These are phyloP conservation scores for Boletus insuetus DNA, from an alignment of 768 basidiomycete species.

Conservation along the genomic window DNA sequence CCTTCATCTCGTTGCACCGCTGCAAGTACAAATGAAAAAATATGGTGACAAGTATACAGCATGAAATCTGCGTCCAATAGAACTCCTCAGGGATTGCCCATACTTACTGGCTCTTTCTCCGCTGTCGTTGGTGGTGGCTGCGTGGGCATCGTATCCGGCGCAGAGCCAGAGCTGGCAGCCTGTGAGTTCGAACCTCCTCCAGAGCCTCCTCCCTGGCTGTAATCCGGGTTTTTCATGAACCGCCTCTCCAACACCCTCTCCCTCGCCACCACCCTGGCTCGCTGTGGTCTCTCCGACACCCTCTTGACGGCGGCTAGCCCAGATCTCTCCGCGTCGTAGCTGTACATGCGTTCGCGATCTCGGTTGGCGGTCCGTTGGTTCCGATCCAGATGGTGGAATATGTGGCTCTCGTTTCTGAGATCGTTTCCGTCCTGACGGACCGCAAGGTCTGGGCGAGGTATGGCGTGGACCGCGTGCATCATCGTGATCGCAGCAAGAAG, in stretches of 20 bases:
- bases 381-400: conserved; percentile 31
- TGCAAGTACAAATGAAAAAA: background rate
- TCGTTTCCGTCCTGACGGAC: conserved; percentile 13
- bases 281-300: background rate
- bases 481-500: conserved; percentile 26
- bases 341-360: conserved; percentile 4
- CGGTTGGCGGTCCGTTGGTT: conserved; percentile 25
- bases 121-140: conserved; percentile 6
- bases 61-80: too few species aligned
- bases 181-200: background rate
- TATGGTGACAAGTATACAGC: too few species aligned
- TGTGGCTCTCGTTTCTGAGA: conserved; percentile 18
- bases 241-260: conserved; percentile 19
- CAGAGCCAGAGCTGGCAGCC: conserved; percentile 2
- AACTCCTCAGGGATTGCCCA: too few species aligned
- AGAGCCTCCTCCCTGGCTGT: conserved; percentile 19
- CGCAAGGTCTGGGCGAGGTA: conserved; percentile 26
- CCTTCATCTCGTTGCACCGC: background rate
- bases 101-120: background rate
- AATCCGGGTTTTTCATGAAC: conserved; percentile 26
- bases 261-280: background rate
- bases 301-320: background rate
- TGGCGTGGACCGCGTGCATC: conserved; percentile 17
- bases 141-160: conserved; percentile 10
- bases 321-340: background rate